phyloP scores from a whole-genome alignment of 2,329 filamentous ascomycete species.

The Myriangium duriaei region DNA sequence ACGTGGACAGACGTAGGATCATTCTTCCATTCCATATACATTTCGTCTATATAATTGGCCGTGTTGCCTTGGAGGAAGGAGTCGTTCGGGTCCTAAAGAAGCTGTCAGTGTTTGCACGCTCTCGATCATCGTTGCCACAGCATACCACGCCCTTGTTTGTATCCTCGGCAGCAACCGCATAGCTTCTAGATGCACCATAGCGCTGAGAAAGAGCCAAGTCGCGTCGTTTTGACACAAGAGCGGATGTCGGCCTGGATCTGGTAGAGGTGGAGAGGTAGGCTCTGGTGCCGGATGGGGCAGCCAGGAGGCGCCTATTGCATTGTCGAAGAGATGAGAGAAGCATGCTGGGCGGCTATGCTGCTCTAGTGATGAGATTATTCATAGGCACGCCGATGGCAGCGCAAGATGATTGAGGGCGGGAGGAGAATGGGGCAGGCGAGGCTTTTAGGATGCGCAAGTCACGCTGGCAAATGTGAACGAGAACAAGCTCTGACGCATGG shows the following conservation, averaged over 20 bases:
- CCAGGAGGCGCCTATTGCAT: conserved; percentile 52
- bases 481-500: conserved; percentile 2
- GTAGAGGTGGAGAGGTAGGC: conserved; percentile 32
- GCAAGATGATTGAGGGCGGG: conserved; percentile 1
- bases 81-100: conserved; percentile 65
- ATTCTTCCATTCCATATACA: conserved; percentile 96
- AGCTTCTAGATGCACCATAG: conserved; percentile 35
- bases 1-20: conserved; percentile 89
- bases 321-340: conserved; percentile 56
- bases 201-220: conserved; percentile 28
- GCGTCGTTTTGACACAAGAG: conserved; percentile 36
- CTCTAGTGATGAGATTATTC: conserved; percentile 2
- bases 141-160: conserved; percentile 49
- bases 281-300: conserved; percentile 39
- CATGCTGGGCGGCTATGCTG: conserved; percentile 39
- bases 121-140: conserved; percentile 4
- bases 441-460: background rate
- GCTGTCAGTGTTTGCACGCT: conserved; percentile 17
- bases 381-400: conserved; percentile 4
- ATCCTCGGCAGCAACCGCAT: conserved; percentile 48
- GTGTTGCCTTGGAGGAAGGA: conserved; percentile 94
- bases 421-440: conserved; percentile 2
- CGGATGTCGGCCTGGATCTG: conserved; percentile 24
- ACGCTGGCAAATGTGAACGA: conserved; percentile 2
- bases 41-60: conserved; percentile 98